Conservation (phyloP, 2,329 filamentous ascomycete species). For the Metarhizium anisopliae region DNA sequence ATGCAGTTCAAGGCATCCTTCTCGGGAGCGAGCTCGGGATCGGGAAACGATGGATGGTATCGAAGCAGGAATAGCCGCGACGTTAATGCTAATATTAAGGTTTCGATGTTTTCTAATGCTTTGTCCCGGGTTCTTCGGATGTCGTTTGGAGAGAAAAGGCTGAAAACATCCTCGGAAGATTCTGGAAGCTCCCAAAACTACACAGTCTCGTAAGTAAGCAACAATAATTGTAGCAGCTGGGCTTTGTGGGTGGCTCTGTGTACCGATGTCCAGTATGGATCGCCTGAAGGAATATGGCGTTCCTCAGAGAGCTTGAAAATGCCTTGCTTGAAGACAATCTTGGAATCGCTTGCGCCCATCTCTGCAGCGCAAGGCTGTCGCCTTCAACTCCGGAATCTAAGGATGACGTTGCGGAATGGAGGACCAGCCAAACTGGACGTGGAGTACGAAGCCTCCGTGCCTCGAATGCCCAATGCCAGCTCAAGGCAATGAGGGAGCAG, state of each 20-base stretch:
- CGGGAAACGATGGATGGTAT: slow-evolving; percentile 85
- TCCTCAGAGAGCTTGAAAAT: slow-evolving; percentile 96
- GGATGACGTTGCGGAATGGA: slow-evolving; percentile 6
- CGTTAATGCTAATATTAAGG: slow-evolving; percentile 74
- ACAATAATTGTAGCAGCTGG: background rate
- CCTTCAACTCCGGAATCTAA: slow-evolving; percentile 8
- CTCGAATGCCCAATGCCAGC: background rate
- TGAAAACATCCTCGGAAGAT: slow-evolving; percentile 92
- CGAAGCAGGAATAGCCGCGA: slow-evolving; percentile 73
- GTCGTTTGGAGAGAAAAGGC: slow-evolving; percentile 80
- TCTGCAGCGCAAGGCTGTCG: slow-evolving; percentile 17
- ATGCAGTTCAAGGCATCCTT: slow-evolving; percentile 92
- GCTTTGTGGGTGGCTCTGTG: slow-evolving; percentile 24
- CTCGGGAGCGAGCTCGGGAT: slow-evolving; percentile 75
- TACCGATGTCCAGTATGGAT: slow-evolving; percentile 89
- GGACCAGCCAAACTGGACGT: background rate
- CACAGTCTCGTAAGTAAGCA: slow-evolving; percentile 3
- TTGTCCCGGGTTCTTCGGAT: slow-evolving; percentile 82
- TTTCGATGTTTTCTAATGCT: slow-evolving; percentile 82
- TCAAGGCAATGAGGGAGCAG: too few relatives aligned
- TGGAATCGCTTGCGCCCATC: slow-evolving; percentile 98
- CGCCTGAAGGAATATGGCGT: slow-evolving; percentile 74
- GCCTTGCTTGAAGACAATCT: slow-evolving; percentile 96
- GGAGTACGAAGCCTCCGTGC: background rate
- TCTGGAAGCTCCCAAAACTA: slow-evolving; percentile 98